phyloP scores from a whole-genome alignment of 2,329 filamentous ascomycete genomes.

The Cordyceps pruinosa region DNA sequence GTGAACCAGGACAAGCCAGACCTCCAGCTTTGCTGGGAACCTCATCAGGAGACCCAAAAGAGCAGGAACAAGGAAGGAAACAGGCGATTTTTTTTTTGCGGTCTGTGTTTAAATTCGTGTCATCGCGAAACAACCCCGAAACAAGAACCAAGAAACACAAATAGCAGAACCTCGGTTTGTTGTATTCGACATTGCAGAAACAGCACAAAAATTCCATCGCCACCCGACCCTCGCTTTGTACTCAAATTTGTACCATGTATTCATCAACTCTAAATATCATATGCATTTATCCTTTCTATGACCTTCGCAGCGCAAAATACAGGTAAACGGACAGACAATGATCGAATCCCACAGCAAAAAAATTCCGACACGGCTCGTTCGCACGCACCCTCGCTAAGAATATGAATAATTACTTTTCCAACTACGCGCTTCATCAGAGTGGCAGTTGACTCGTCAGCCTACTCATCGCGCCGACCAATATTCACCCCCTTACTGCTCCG shows the following conservation, averaged over 20 bases:
- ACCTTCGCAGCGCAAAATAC: background rate
- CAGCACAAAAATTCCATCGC: too few species aligned
- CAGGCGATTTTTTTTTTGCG: too few species aligned
- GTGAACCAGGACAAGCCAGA: too few species aligned
- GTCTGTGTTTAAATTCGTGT: too few species aligned
- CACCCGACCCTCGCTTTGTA: background rate
- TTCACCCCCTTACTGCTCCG: background rate
- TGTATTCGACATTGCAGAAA: too few species aligned
- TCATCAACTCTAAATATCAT: background rate
- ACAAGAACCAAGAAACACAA: too few species aligned
- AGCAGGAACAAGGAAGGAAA: too few species aligned
- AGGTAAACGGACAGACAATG: background rate
- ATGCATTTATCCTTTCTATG: constrained; percentile 6
- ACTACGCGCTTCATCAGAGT: background rate
- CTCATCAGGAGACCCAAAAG: too few species aligned
- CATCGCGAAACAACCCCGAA: too few species aligned
- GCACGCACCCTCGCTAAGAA: constrained; percentile 6
- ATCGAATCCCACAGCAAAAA: background rate
- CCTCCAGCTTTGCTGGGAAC: too few species aligned
- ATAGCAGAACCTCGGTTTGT: too few species aligned
- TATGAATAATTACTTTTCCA: constrained; percentile 4
- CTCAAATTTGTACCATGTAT: background rate
- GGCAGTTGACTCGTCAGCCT: background rate
- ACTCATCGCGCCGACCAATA: background rate
- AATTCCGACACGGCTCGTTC: background rate